Evolutionary conservation across 768 basidiomycete species (phyloP), one percentile per base, ranked within the genome.

Genomic region (Neoboletus magnificus): DNA sequence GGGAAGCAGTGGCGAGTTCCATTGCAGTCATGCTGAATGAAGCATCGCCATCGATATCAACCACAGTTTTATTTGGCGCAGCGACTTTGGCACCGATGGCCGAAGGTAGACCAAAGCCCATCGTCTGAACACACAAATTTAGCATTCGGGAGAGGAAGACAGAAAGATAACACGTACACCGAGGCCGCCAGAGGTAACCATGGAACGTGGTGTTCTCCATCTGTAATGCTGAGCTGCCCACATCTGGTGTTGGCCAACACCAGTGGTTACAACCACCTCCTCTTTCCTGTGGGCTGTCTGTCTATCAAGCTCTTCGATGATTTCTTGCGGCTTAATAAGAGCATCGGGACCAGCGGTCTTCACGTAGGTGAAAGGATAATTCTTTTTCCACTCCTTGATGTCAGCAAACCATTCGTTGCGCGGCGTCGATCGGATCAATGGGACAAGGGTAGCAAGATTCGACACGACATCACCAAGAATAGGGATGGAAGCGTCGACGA

Each of bases 161-260:
- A 27, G 12, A 47, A n/a, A 33, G 18, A 22, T 3, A 41, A 57
- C 3, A 82, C 90, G 61, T 73, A 93, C 92, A 6, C 96, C 96
- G 20, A 98, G 82, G 60, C 96, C 96, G 61, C 96, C 96, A 33
- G 91, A 94, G 15, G 94, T 93, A 51, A 96, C 85, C 87, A 98
- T 81, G 44, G 91, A 81, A 40, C 86, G 80, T 0, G 97, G 97
- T 47, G 87, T 75, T 57, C 76, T 89, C 95, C 95, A 99, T 55
- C 95, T 80, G 74, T 84, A 98, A 70, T 87, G 80, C 72, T 99
- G 97, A 40, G 91, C 92, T 2, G 96, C 96, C 94, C 93, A 98
- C 97, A 98, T 98, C 74, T 99, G 96, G 75, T 98, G 97, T 71
- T 99, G 97, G 9, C 97, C 97, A 22, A 99, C 97, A 63, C 97